Conservation (phyloP, 768 basidiomycete species). For the Mycena alexandri region DNA sequence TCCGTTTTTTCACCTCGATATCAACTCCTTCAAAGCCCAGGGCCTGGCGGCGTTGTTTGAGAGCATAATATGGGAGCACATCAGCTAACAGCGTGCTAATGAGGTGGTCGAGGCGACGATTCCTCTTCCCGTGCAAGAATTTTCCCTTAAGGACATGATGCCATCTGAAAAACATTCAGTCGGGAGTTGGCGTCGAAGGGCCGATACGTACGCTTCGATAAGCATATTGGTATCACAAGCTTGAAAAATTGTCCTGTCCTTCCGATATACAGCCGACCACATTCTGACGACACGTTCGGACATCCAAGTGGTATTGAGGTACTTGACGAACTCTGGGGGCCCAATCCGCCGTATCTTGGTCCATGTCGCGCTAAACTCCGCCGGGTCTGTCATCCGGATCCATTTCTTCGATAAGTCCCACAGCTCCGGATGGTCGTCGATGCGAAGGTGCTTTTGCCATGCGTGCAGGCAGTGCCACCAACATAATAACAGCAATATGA, state of each 20-base stretch:
- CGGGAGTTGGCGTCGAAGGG: not conserved
- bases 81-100: constrained; percentile 6
- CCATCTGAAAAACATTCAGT: not conserved
- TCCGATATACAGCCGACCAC: not conserved
- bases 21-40: not conserved
- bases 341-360: not conserved
- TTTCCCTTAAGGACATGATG: not conserved
- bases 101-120: not conserved
- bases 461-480: not conserved
- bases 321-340: not conserved
- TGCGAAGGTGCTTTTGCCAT: constrained; percentile 1
- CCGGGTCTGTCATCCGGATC: not conserved
- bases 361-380: not conserved
- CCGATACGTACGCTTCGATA: not conserved
- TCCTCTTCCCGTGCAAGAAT: not conserved
- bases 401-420: not conserved
- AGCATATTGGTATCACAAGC: constrained; percentile 3
- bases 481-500: not conserved
- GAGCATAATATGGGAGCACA: not conserved
- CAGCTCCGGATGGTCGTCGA: not conserved
- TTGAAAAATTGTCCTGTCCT: not conserved
- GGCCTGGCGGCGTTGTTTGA: constrained; percentile 2
- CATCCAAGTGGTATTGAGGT: not conserved
- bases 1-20: constrained; percentile 20
- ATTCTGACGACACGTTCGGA: not conserved